phyloP scores from a whole-genome alignment of 306 rosid species.

The Rubus parviflorus region DNA sequence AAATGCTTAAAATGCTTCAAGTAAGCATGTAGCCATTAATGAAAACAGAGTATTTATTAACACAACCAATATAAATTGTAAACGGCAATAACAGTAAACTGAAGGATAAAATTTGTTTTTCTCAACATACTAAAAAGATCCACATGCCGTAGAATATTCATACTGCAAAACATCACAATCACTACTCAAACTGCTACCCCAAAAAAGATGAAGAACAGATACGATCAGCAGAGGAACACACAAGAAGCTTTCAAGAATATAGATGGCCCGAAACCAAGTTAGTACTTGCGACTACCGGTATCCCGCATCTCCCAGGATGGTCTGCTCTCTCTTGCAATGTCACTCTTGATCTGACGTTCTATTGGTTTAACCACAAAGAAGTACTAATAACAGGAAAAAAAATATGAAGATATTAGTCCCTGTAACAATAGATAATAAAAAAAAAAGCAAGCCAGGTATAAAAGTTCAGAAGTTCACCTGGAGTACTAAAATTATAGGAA shows the following conservation, averaged over 20 bases:
- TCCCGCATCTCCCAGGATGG: conserved; percentile 80
- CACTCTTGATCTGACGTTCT: conserved; percentile 54
- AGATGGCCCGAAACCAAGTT: conserved; percentile 27
- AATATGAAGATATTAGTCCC: neutral
- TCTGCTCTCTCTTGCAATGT: conserved; percentile 59
- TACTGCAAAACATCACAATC: conserved; percentile 27
- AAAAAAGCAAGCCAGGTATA: neutral
- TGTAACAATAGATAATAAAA: neutral
- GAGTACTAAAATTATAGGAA: conserved; percentile 64
- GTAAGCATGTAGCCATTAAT: neutral
- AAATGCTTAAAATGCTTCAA: neutral
- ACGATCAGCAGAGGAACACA: neutral
- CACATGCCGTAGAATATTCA: conserved; percentile 20
- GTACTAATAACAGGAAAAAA: conserved; percentile 38
- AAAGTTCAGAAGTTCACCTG: conserved; percentile 54
- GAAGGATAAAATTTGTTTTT: conserved; percentile 13
- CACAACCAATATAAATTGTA: neutral
- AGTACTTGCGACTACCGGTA: conserved; percentile 31
- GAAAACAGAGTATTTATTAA: neutral
- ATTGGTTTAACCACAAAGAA: conserved; percentile 70
- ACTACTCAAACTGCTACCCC: conserved; percentile 16
- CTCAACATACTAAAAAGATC: conserved; percentile 24
- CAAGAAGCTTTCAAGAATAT: neutral
- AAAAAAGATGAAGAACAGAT: neutral
- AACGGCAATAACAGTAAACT: neutral